Conservation (phyloP, 306 rosid species). For the Arachis hypogaea region DNA sequence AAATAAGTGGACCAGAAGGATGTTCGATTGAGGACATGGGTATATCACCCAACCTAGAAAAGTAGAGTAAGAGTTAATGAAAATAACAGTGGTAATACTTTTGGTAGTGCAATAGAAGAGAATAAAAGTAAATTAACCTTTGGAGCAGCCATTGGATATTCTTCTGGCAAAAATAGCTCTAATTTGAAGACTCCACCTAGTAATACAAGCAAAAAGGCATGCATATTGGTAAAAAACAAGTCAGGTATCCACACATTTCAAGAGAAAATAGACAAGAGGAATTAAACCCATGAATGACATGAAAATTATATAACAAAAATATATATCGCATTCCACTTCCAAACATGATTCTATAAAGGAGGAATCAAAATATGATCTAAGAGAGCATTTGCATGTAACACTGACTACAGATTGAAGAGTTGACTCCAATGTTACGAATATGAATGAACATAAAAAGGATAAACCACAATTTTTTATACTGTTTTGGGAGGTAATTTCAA, state of each 20-base stretch:
- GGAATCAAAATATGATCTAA: neutral
- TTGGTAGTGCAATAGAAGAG: neutral
- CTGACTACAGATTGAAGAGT: neutral
- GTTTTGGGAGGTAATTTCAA: conserved; percentile 7
- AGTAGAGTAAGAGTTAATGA: no score
- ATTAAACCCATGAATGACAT: neutral
- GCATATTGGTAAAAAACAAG: conserved; percentile 3
- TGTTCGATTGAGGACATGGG: neutral
- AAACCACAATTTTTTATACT: neutral
- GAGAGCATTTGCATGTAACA: conserved; percentile 9
- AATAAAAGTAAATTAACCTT: conserved; percentile 62
- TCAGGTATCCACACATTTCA: neutral
- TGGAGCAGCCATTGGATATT: conserved; percentile 99
- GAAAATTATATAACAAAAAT: conserved; percentile 6
- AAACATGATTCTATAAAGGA: conserved; percentile 16
- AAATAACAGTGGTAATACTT: neutral
- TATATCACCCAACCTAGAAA: neutral
- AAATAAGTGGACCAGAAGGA: neutral
- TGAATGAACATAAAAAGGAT: neutral
- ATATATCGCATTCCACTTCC: neutral
- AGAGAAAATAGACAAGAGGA: neutral
- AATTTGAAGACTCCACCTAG: conserved; percentile 94
- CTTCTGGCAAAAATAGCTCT: conserved; percentile 93
- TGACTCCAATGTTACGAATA: neutral
- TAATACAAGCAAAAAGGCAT: conserved; percentile 23